A percentile compares a stretch with the other conserved stretches of the same genome.
Evolutionary conservation across 2,329 filamentous ascomycete species (phyloP).

Genomic region (Colletotrichum sidae): DNA sequence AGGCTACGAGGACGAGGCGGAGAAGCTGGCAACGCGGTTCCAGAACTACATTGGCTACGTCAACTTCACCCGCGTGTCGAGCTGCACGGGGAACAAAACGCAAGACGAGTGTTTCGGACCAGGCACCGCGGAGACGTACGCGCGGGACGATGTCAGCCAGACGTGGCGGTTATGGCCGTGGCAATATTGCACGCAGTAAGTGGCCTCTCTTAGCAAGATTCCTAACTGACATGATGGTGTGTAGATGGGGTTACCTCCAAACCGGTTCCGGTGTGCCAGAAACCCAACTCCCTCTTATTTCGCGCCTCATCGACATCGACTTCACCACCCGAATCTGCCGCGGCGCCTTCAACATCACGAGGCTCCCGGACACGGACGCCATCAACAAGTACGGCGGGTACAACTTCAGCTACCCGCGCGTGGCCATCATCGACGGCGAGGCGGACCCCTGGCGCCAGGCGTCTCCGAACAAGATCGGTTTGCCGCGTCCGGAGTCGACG

Average conservation of each 20-base stretch:
- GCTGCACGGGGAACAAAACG: not conserved
- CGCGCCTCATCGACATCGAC: constrained; percentile 74
- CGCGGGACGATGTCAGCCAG: constrained; percentile 12
- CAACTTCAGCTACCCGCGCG: constrained; percentile 77
- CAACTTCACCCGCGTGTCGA: constrained; percentile 39
- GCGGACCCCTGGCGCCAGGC: constrained; percentile 84
- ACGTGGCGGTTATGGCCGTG: constrained; percentile 59
- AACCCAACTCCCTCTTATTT: constrained; percentile 75
- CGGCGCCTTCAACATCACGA: constrained; percentile 76
- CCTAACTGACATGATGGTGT: constrained; percentile 7
- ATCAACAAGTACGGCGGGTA: constrained; percentile 85
- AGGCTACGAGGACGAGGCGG: constrained; percentile 43
- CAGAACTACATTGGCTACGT: constrained; percentile 66
- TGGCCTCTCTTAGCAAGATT: not conserved
- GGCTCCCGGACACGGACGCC: constrained; percentile 69
- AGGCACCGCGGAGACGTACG: constrained; percentile 34
- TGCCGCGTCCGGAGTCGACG: constrained; percentile 66
- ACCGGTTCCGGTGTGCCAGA: constrained; percentile 77
- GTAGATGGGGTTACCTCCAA: constrained; percentile 81
- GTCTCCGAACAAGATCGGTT: constrained; percentile 74
- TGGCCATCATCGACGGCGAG: constrained; percentile 83
- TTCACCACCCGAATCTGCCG: constrained; percentile 73
- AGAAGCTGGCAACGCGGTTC: constrained; percentile 54
- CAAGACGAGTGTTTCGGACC: constrained; percentile 29
- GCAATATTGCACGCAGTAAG: constrained; percentile 66